Base-by-base conservation (phyloP, 768 basidiomycete genomes). In the Amanita rubescens region DNA sequence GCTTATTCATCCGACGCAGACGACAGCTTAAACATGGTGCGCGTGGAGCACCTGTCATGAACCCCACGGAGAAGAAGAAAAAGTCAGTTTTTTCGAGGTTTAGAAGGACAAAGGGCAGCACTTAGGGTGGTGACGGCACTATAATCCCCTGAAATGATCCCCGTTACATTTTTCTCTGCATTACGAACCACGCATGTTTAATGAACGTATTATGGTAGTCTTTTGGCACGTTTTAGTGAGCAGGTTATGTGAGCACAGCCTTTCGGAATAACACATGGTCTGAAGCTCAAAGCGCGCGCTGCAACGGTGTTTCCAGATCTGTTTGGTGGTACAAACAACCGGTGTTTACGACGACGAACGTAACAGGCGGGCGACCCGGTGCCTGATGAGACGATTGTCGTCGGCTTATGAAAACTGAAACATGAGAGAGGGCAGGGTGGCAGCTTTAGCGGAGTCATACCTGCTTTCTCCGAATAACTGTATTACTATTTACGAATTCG, bases 1-100 rank as follows among this genome's bases (percentile, higher is more conserved):
- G 82, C 3, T 81, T 87, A 34, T 85, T 83, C 71, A 80, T 85
- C 57, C 85, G 84, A 10, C 79, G 84, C 35, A 73, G 83, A 53
- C 76, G 71, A 53, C 71, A 75, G 54, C 75, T 84, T 57, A 71
- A 77, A 70, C 62, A 76, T 0, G 70, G 70, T 19, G 75, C 63
- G 49, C 10, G 14, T 7, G 32, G 5, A 11, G 27, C 14, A 15
- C 63, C 63, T 45, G 60, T 67, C 11, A 57, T 63, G 19, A 75
- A 72, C 63, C 68, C 71, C 53, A 65, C 38, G 42, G 37, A 59
- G 73, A 44, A 33, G 42, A 65, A 32, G 42, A 30, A 59, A 72
- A 44, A 33, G 42, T 22, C 51, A 34, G 43, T 53, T 11, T 53
- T 39, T 30, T 17, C 27, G 17, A 45, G 43, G 43, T 53, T 53